Evolutionary conservation across 1,139 yeast species (phyloP), one percentile per base, ranked within the genome.

Genomic region (Hansenula lynferdii): DNA sequence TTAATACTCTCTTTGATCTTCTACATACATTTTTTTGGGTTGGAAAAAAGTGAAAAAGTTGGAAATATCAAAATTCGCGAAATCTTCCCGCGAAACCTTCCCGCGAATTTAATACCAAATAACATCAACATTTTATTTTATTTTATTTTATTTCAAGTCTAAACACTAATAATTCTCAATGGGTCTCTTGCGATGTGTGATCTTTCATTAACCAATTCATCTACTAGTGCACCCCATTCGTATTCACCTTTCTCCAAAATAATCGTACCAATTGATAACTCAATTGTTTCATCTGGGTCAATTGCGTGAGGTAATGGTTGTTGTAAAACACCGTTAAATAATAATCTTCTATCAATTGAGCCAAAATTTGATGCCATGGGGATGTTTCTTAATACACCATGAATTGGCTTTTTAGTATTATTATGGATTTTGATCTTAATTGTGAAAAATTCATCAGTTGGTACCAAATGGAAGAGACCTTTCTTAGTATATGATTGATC

Each of bases 171-270:
- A 11, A 64, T 51, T 36, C 56, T 57, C 31, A 65, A 41, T 23
- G 69, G 67, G 16, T 48, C 56, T 28, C 64, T 48, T 39, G 62
- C 63, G 10, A 56, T 51, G 36, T 60, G 58, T 35, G 61, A 64
- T 14, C 49, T 44, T 6, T 53, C 58, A 6, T 33, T 44, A 31
- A 52, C 57, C 17, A 56, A 43, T 22, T 70, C 72, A 44, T 85
- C 95, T 45, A 85, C 67, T 3, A 84, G 61, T 0, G 79, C 72
- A 0, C 89, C 85, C 87, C 95, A 84, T 56, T 83, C 90, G 54
- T 79, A 85, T 40, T 78, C 83, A 2, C 95, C 96, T 31, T 71
- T 69, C 38, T 80, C 85, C 37, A 86, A 61, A 16, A 83, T 69
- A 17, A 79, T 71, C 40, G 81, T 72, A 6, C 86, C 80, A 37